Evolutionary conservation across 441 rosid species (phyloP).

Genomic region (Gossypium schwendimanii): DNA sequence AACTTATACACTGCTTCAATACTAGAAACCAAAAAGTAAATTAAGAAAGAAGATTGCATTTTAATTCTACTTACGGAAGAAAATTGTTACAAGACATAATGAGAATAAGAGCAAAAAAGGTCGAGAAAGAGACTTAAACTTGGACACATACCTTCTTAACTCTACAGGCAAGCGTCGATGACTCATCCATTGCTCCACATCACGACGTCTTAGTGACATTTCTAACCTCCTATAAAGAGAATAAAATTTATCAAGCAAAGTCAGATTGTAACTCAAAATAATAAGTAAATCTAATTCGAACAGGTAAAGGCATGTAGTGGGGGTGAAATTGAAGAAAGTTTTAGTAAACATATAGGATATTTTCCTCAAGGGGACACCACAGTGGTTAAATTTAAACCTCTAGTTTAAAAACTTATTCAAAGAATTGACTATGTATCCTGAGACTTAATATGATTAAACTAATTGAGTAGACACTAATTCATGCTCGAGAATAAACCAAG

Average conservation of each 20-base stretch:
- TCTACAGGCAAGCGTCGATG: conserved; percentile 68
- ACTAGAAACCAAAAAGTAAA: neutral
- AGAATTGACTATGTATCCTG: neutral
- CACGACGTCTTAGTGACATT: conserved; percentile 76
- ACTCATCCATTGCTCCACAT: conserved; percentile 91
- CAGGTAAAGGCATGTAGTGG: neutral
- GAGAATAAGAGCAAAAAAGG: neutral
- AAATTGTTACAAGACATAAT: neutral
- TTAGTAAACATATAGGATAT: neutral
- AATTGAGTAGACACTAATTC: neutral
- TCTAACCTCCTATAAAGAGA: conserved; percentile 53
- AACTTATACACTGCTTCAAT: neutral
- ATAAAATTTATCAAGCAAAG: conserved; percentile 15
- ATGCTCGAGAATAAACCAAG: neutral
- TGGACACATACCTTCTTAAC: conserved; percentile 45
- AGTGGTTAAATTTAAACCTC: neutral
- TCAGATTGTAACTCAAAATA: neutral
- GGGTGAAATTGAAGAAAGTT: neutral
- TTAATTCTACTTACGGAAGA: neutral
- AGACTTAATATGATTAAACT: neutral
- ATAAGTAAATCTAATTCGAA: neutral
- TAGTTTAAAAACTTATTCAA: neutral
- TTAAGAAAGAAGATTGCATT: neutral
- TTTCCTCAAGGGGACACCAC: neutral
- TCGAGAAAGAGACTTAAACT: neutral